phyloP scores from a whole-genome alignment of 176 grass and related monocot species.

The Avena sativa region DNA sequence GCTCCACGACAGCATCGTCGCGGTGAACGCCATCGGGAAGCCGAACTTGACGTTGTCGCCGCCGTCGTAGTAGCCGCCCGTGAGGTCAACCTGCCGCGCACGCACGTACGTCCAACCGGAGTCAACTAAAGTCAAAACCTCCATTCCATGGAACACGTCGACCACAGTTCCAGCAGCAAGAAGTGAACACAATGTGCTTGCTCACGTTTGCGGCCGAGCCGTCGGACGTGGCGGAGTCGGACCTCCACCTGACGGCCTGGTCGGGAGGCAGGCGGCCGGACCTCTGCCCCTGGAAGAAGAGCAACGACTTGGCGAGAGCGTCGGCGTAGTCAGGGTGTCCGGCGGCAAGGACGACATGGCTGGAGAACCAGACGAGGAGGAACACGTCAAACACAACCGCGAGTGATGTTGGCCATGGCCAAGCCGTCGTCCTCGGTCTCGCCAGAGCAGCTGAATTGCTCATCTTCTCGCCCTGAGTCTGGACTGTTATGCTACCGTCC shows the following conservation, averaged over 20 bases:
- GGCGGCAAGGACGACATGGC: conserved; percentile 49
- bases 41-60: conserved; percentile 93
- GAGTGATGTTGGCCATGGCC: background rate
- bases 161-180: background rate
- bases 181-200: background rate
- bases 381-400: background rate
- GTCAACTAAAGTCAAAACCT: background rate
- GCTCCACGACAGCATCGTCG: conserved; percentile 79
- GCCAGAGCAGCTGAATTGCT: background rate
- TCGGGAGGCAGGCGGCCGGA: conserved; percentile 74
- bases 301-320: conserved; percentile 76
- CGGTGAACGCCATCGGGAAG: conserved; percentile 88
- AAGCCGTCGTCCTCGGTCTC: background rate
- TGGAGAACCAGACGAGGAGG: background rate
- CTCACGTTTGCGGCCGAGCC: conserved; percentile 64
- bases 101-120: background rate
- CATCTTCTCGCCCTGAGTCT: background rate
- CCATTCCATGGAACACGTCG: background rate
- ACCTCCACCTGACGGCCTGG: conserved; percentile 77
- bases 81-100: conserved; percentile 65
- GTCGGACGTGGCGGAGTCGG: conserved; percentile 81
- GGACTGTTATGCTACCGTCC: background rate
- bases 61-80: conserved; percentile 90
- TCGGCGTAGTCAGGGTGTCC: conserved; percentile 65
- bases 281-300: conserved; percentile 91